phyloP scores from a whole-genome alignment of 2,329 filamentous ascomycete species.

The Xylariaceae sp. region DNA sequence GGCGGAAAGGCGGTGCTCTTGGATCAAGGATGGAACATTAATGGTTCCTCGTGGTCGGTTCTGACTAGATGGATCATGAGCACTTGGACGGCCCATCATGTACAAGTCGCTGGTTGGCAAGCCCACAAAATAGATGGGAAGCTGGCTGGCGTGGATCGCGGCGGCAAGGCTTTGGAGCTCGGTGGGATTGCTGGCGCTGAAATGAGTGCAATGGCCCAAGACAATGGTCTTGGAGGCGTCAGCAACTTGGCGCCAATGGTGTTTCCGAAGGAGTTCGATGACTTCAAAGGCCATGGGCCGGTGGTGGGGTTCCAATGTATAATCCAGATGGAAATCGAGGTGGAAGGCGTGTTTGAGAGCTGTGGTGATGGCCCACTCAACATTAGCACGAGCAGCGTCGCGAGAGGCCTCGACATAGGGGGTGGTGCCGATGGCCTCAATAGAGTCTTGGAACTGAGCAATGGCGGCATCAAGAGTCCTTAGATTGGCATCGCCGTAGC shows the following conservation, averaged over 20 bases:
- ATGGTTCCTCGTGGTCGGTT: constrained; percentile 55
- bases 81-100: constrained; percentile 57
- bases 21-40: constrained; percentile 57
- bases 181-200: constrained; percentile 50
- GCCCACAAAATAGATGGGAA: constrained; percentile 65
- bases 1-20: constrained; percentile 52
- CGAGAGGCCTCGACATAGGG: constrained; percentile 62
- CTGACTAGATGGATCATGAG: constrained; percentile 16
- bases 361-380: constrained; percentile 57
- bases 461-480: constrained; percentile 39
- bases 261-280: constrained; percentile 45
- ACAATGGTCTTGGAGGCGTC: constrained; percentile 47
- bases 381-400: constrained; percentile 49
- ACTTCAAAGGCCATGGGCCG: constrained; percentile 52
- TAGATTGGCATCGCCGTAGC: constrained; percentile 47
- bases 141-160: constrained; percentile 40
- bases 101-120: constrained; percentile 68
- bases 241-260: constrained; percentile 43
- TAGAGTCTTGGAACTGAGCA: constrained; percentile 27
- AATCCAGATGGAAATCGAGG: constrained; percentile 70
- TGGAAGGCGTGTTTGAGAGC: constrained; percentile 50
- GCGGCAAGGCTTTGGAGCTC: constrained; percentile 48
- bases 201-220: constrained; percentile 65
- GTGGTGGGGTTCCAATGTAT: constrained; percentile 50
- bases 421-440: constrained; percentile 63